Evolutionary conservation across 352 stramenopile species (phyloP).

Genomic region (Globisporangium iwayamae): DNA sequence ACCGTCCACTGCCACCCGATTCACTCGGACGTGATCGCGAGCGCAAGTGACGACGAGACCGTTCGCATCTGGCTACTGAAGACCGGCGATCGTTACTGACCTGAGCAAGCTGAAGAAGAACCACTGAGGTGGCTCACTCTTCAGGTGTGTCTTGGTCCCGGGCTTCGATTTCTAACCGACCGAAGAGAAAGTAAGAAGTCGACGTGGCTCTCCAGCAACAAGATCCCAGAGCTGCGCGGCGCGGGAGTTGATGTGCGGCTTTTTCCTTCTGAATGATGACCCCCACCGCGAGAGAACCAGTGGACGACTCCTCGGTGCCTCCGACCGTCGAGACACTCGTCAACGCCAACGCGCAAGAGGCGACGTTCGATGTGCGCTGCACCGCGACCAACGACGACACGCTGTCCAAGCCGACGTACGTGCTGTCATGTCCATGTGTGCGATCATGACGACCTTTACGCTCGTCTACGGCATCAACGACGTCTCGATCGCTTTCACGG

Average conservation of each 20-base stretch:
- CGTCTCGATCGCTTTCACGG: slow-evolving; percentile 44
- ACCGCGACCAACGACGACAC: no score
- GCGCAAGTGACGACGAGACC: slow-evolving; percentile 74
- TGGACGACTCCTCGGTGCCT: neutral
- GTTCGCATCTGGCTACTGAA: slow-evolving; percentile 44
- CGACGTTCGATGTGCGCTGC: neutral
- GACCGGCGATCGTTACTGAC: neutral
- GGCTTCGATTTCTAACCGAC: no score
- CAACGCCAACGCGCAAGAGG: neutral
- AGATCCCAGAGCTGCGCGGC: no score
- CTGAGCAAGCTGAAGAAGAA: neutral
- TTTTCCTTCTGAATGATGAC: neutral
- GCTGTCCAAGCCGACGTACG: no score
- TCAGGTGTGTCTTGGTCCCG: no score
- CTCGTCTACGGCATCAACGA: slow-evolving; percentile 30
- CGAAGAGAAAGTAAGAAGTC: no score
- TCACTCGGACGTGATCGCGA: slow-evolving; percentile 49
- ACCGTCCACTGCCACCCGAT: slow-evolving; percentile 54
- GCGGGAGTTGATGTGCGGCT: no score
- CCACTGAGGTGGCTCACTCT: neutral
- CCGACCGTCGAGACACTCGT: neutral
- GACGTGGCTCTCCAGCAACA: no score
- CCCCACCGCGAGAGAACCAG: slow-evolving; percentile 1
- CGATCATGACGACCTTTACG: slow-evolving; percentile 44
- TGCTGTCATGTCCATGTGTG: slow-evolving; percentile 39